These are phyloP conservation scores for Leptographium wingfieldii DNA, from an alignment of 2,329 filamentous ascomycete species.

Conservation along the genomic window DNA sequence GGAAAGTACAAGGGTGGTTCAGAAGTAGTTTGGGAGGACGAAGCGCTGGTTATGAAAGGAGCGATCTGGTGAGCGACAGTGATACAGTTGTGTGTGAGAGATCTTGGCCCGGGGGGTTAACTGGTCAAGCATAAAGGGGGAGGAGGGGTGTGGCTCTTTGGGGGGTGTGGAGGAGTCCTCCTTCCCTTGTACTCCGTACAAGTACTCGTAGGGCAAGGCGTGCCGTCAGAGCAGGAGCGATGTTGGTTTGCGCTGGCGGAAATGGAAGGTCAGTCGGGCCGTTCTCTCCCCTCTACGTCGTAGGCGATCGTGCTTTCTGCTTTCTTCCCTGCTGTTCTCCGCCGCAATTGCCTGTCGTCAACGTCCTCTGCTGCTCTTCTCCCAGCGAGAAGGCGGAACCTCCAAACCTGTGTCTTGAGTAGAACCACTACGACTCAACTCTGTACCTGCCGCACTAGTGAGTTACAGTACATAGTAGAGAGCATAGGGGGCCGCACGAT, in stretches of 20 bases:
- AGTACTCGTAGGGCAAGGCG: neutral
- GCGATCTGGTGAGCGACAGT: conserved; percentile 18
- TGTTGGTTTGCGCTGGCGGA: neutral
- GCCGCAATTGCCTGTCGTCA: neutral
- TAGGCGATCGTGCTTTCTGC: neutral
- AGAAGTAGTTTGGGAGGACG: conserved; percentile 2
- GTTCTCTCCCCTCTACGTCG: no score
- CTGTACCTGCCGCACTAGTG: conserved; percentile 7
- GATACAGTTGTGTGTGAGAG: conserved; percentile 28
- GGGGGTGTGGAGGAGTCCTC: neutral
- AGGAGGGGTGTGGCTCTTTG: neutral
- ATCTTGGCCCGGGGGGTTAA: conserved; percentile 19
- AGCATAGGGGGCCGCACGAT: neutral
- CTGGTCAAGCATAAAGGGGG: neutral
- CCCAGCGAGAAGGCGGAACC: no score
- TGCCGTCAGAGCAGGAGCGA: neutral
- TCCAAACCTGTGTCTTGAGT: no score
- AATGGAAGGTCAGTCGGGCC: no score
- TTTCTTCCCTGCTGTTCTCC: neutral
- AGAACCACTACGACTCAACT: conserved; percentile 2
- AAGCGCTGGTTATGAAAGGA: conserved; percentile 23
- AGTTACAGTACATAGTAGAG: conserved; percentile 7
- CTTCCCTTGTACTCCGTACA: neutral
- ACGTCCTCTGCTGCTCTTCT: no score
- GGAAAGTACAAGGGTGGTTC: neutral